Evolutionary conservation across 805 yeast species (phyloP).

Genomic region (Saturnispora serradocipensis): DNA sequence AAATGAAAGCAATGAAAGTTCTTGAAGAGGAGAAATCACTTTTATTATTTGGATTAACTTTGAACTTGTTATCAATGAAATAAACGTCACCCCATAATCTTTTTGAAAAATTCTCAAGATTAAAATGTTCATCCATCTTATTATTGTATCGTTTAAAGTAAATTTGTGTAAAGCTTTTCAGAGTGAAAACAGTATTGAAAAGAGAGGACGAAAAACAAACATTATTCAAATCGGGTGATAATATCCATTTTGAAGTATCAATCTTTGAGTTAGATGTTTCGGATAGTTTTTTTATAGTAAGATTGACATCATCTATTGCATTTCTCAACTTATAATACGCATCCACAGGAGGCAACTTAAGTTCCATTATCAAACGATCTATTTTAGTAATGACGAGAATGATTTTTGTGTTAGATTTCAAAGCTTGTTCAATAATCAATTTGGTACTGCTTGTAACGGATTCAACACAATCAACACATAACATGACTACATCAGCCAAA

Average conservation of each 20-base stretch:
- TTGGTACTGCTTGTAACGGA: conserved; percentile 61
- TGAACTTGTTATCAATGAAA: conserved; percentile 42
- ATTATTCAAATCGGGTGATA: conserved; percentile 58
- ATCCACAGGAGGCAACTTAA: conserved; percentile 65
- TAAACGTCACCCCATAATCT: conserved; percentile 74
- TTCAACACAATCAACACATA: conserved; percentile 80
- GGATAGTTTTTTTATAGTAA: conserved; percentile 29
- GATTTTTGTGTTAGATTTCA: conserved; percentile 42
- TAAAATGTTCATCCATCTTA: conserved; percentile 11
- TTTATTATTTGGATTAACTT: conserved; percentile 23
- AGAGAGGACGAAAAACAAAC: conserved; percentile 68
- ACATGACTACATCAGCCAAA: conserved; percentile 53
- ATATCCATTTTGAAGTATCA: conserved; percentile 4
- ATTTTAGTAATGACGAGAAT: conserved; percentile 66
- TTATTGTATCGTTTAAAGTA: conserved; percentile 33
- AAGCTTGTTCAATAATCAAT: conserved; percentile 41
- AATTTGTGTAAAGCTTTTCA: conserved; percentile 51
- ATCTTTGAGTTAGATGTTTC: conserved; percentile 12
- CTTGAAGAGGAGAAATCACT: conserved; percentile 21
- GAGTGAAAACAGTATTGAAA: conserved; percentile 54
- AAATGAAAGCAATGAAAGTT: conserved; percentile 55
- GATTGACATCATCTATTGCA: conserved; percentile 57
- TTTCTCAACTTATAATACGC: conserved; percentile 59
- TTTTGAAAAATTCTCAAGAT: conserved; percentile 35
- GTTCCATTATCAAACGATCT: conserved; percentile 76